Evolutionary conservation across 2,329 filamentous ascomycete species (phyloP), one percentile per base, ranked within the genome.

Genomic region (Aspergillus sp.): DNA sequence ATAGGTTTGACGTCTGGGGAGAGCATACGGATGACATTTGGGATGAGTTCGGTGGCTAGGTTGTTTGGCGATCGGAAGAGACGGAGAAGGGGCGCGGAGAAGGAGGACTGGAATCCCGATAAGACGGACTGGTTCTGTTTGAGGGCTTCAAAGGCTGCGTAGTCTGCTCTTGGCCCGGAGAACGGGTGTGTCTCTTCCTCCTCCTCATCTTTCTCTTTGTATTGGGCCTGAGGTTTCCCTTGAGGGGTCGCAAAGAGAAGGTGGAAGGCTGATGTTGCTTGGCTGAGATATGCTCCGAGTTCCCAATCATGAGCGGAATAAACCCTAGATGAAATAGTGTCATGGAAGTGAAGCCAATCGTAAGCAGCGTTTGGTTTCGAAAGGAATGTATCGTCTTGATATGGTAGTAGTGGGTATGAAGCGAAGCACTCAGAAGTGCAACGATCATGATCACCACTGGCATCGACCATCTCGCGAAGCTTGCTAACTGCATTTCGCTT

Each of bases 271-370:
- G 98, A 83, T 15, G 95, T 84, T 0, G 93, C 88, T 64, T 95
- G 90, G 67, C 88, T 90, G 49, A 98, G 84, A 72, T 99, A 99
- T 0, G 91, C 88, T 0, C 84, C 85, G 15, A 99, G 79, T 73
- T 99, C 95, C 90, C 95, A 99, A 56, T 96, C 93, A 72, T 97
- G 93, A 58, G 85, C 87, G n/a, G 86, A 79, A 70, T 88, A 96
- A 1, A 98, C 83, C 40, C 88, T 86, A 1, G 88, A 87, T 23
- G 91, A 91, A 62, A 96, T 87, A 0, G 81, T 80, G 68, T 98
- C 95, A 74, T 97, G 90, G 75, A 99, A 98, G 73, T 96, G 82
- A 55, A 99, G 84, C 95, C 95, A 99, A 69, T 97, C 93, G 73
- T 96, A 96, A 0, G 91, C 91, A 1, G 84, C 79, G 64, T 89